A percentile compares a stretch with the other conserved stretches of the same genome.
Evolutionary conservation across 1,284 basidiomycete species (phyloP).

Genomic region (Fomitopsis palustris): DNA sequence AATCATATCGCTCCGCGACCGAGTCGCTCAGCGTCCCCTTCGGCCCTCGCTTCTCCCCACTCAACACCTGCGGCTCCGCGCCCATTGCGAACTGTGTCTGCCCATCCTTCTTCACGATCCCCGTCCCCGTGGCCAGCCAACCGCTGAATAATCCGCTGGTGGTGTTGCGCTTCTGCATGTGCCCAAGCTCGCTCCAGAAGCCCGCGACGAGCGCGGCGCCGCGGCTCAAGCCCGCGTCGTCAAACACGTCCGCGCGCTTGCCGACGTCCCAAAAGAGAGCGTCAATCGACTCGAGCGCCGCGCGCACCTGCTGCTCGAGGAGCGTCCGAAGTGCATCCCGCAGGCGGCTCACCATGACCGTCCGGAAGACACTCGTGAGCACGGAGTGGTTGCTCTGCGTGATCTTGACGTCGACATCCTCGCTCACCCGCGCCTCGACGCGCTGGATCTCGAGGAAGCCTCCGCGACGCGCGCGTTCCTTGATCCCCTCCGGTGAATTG

Average conservation of each 20-base stretch:
- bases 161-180: constrained; percentile 36
- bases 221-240: constrained; percentile 52
- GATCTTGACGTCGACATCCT: constrained; percentile 49
- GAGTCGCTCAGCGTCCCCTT: constrained; percentile 50
- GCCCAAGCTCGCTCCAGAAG: constrained; percentile 63
- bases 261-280: constrained; percentile 53
- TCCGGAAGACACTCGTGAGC: constrained; percentile 56
- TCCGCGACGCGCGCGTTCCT: constrained; percentile 39
- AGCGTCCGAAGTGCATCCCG: constrained; percentile 54
- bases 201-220: constrained; percentile 50
- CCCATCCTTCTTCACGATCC: constrained; percentile 49
- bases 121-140: constrained; percentile 56
- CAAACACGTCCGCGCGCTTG: constrained; percentile 55
- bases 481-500: constrained; percentile 35
- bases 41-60: constrained; percentile 62
- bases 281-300: constrained; percentile 47
- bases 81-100: constrained; percentile 57
- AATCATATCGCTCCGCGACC: constrained; percentile 31
- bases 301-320: constrained; percentile 50
- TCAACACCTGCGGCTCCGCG: constrained; percentile 65
- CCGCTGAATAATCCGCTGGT: constrained; percentile 37
- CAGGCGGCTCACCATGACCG: constrained; percentile 52
- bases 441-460: constrained; percentile 57
- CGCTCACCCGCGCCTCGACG: constrained; percentile 46
- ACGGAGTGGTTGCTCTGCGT: constrained; percentile 60